Evolutionary conservation across 2,329 filamentous ascomycete species (phyloP).

Genomic region (Talaromyces pinophilus): DNA sequence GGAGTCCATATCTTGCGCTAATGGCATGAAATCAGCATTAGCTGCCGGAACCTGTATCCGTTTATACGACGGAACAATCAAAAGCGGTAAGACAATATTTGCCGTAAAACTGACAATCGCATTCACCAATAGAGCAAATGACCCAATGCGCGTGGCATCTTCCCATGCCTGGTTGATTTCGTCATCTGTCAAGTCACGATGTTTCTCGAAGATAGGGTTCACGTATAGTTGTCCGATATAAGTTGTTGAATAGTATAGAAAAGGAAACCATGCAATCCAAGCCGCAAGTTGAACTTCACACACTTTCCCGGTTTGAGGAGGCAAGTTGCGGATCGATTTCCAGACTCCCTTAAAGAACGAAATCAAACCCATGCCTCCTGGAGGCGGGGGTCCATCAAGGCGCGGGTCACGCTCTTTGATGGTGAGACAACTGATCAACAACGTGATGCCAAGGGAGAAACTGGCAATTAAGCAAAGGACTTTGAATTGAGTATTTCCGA

Average conservation of each 20-base stretch:
- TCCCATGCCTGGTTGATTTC: slow-evolving; percentile 82
- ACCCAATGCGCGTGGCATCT: slow-evolving; percentile 79
- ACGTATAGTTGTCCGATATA: slow-evolving; percentile 93
- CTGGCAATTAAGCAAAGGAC: slow-evolving; percentile 84
- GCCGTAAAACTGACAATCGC: slow-evolving; percentile 79
- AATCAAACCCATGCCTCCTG: slow-evolving; percentile 65
- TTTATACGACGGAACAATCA: slow-evolving; percentile 77
- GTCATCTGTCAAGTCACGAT: slow-evolving; percentile 73
- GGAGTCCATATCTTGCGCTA: slow-evolving; percentile 21
- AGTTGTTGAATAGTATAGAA: slow-evolving; percentile 92
- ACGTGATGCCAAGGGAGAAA: slow-evolving; percentile 67
- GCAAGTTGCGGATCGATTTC: slow-evolving; percentile 73
- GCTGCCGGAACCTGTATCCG: slow-evolving; percentile 23
- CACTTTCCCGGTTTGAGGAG: slow-evolving; percentile 77
- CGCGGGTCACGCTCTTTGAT: slow-evolving; percentile 81
- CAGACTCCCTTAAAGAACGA: slow-evolving; percentile 79
- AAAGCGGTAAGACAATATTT: slow-evolving; percentile 80
- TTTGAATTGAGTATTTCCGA: slow-evolving; percentile 90
- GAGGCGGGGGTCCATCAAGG: slow-evolving; percentile 63
- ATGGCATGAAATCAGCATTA: slow-evolving; percentile 22
- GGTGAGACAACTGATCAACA: slow-evolving; percentile 67
- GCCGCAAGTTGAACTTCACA: slow-evolving; percentile 82
- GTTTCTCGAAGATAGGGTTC: slow-evolving; percentile 73
- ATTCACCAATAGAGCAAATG: slow-evolving; percentile 85
- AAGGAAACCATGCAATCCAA: slow-evolving; percentile 95